Evolutionary conservation across 352 stramenopile species (phyloP).

Genomic region (Blastocystis sp.): DNA sequence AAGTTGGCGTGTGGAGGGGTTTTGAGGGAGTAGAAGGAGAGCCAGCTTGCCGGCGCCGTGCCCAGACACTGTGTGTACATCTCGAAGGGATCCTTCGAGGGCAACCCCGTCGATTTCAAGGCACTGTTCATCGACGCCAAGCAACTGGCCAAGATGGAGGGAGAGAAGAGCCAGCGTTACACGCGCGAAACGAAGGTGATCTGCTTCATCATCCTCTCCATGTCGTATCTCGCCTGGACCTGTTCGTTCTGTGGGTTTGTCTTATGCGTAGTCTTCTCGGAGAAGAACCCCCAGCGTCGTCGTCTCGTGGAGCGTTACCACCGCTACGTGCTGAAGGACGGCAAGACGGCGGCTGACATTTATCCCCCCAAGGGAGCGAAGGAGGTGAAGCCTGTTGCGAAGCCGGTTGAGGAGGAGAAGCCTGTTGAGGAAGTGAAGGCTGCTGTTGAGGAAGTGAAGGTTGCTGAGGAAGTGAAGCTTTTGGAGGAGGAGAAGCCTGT

Average conservation of each 20-base stretch:
- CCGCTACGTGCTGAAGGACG: slow-evolving; percentile 49
- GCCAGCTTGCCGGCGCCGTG: background rate
- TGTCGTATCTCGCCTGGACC: slow-evolving; percentile 45
- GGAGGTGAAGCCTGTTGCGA: background rate
- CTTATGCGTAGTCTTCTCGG: slow-evolving; percentile 49
- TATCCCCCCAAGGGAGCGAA: background rate
- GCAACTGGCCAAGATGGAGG: background rate
- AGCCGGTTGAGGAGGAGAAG: background rate
- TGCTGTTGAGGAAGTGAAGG: too few relatives aligned
- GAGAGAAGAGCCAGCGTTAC: background rate
- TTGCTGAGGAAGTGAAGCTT: too few relatives aligned
- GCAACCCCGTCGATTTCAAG: slow-evolving; percentile 22
- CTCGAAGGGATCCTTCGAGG: slow-evolving; percentile 54
- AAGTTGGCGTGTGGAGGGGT: background rate
- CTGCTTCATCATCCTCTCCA: slow-evolving; percentile 36
- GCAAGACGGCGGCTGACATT: background rate
- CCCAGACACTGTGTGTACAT: slow-evolving; percentile 47
- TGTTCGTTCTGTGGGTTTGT: background rate
- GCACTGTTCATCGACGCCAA: slow-evolving; percentile 30
- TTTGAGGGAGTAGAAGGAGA: slow-evolving; percentile 10
- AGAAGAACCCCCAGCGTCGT: slow-evolving; percentile 60
- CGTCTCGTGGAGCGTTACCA: slow-evolving; percentile 62
- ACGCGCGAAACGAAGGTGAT: slow-evolving; percentile 34
- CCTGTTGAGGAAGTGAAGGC: too few relatives aligned
- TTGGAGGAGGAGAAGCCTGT: background rate